Evolutionary conservation across 1,284 basidiomycete species (phyloP), one percentile per base, ranked within the genome.

Genomic region (Tilletiaria anomala): DNA sequence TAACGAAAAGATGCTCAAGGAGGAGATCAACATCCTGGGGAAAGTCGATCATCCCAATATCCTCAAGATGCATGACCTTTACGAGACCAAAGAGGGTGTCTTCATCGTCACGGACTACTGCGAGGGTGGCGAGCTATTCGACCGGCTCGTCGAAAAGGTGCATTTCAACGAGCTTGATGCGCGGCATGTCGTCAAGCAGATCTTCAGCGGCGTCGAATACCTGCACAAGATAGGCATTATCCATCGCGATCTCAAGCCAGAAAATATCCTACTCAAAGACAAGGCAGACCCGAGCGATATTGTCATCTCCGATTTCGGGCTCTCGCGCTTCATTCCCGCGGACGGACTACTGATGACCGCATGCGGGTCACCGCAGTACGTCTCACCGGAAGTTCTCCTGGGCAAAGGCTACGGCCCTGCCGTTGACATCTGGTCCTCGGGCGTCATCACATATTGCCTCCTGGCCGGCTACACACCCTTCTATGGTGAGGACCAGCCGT

Each of bases 391-490:
- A 42, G 58, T 66, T 16, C 47, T 66, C 1, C 52, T 66, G 8
- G 64, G 64, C 24, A 51, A 53, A 32, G 64, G 64, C 5, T 66
- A 66, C 43, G 48, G 58, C 22, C 44, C 51, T 6, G 46, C 50
- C 5, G 62, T 65, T 23, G 64, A 66, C 35, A 50, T 65, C 21
- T 66, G 64, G 64, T 63, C 60, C 4, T 46, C 50, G 35, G 64
- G 64, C 24, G 62, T 65, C 24, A 64, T 66, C 35, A 61, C 61
- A 14, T 66, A 56, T 37, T 60, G 57, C 10, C 58, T 66, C 3
- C 53, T 66, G 5, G 61, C 48, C 22, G 64, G 64, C 19, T 66
- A 66, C 43, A 65, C 64, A 5, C 64, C 64, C n/a, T 66, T 66
- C 39, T 60, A 61, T 37, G 57, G 58, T 20, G 44, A 56, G 20